Base-by-base conservation (phyloP, 2,329 filamentous ascomycete genomes). In the Ascochyta rabiei region DNA sequence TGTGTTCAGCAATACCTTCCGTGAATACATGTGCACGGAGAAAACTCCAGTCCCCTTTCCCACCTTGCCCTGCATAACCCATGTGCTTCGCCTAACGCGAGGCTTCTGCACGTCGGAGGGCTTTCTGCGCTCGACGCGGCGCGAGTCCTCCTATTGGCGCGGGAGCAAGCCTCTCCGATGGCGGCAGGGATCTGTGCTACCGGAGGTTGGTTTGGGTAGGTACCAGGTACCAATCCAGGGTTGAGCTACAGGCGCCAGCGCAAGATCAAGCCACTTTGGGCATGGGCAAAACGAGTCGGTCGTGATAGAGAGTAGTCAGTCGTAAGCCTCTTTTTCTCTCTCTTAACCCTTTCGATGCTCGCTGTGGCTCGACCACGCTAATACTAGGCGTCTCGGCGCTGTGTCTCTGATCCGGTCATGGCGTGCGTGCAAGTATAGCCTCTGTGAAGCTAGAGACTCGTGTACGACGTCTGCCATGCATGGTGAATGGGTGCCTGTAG, bases 71-170 rank as follows among this genome's bases (percentile, higher is more conserved):
- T 49, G 46, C 46, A 31, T 49, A 6, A 21, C 19, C 8, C 13
- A 34, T 6, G 21, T 23, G n/a, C 40, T 21, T 35, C 26, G 30
- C 15, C 28, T 33, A 33, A 31, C 43, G 43, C 31, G 23, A 31
- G 39, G 47, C 47, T 30, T 28, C 38, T 44, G 34, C 34, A 44
- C 34, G 34, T 41, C 51, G 34, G 26, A 43, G 39, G 26, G n/a
- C 23, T 26, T 10, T 16, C 35, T 28, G 21, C 13, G 46, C 21
- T n/a, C 6, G 45, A 28, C 38, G 39, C 24, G 2, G 34, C 18
- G 45, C 15, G 4, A 35, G 37, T 13, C 15, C 16, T 45, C 41
- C 41, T 13, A 49, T 49, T 54, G 52, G 52, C 40, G 28, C 45
- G 52, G 39, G 18, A 9, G 6, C 6, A 6, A 6, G 12, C 0